phyloP scores from a whole-genome alignment of 108 stramenopile genomes.

The Pseudonitzschia multiseries region DNA sequence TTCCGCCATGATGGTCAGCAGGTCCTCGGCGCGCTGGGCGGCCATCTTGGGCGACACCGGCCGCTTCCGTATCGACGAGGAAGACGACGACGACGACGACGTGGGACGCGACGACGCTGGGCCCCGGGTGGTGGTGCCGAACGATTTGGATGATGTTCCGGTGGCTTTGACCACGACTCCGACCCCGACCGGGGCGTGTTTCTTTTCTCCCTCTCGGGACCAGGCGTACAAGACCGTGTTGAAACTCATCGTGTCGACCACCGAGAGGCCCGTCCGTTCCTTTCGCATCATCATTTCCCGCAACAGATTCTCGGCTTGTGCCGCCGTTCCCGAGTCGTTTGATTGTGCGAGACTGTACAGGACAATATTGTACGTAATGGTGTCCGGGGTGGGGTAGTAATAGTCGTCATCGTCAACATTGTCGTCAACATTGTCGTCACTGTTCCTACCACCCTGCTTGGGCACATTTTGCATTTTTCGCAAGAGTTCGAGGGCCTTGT shows the following conservation, averaged over 20 bases:
- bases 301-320: conserved; percentile 37
- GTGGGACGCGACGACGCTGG: no score
- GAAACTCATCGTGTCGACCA: conserved; percentile 58
- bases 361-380: conserved; percentile 70
- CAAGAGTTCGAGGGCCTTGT: conserved; percentile 30
- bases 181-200: no score
- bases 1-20: conserved; percentile 52
- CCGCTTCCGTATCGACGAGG: background rate
- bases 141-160: no score
- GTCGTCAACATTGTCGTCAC: conserved; percentile 2
- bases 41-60: conserved; percentile 8
- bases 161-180: no score
- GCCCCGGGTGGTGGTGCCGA: no score
- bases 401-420: conserved; percentile 12
- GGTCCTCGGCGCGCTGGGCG: conserved; percentile 32
- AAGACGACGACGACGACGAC: no score
- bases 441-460: background rate
- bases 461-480: conserved; percentile 35
- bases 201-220: conserved; percentile 22
- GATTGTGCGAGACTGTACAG: conserved; percentile 45
- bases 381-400: conserved; percentile 44
- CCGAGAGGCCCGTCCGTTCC: background rate
- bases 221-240: conserved; percentile 71
- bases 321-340: conserved; percentile 22
- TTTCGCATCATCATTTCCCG: conserved; percentile 34